Evolutionary conservation across 805 yeast species (phyloP).

Genomic region (Candida caryicola): DNA sequence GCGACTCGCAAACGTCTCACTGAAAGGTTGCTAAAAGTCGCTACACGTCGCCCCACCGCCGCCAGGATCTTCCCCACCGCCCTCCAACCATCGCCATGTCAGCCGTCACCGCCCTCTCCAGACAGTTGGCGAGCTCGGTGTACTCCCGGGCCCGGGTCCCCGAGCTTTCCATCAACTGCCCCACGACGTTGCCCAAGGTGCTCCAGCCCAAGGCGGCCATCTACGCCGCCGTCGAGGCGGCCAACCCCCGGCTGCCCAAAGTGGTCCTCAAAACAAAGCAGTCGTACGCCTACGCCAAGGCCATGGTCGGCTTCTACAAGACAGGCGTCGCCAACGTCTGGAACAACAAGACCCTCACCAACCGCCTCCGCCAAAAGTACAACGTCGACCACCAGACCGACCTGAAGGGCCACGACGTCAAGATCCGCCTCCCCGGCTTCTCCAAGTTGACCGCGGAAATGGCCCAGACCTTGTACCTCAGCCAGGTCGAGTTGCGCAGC

Average conservation of each 20-base stretch:
- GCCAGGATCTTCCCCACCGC: no score
- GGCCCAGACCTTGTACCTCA: constrained; percentile 34
- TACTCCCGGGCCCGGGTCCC: background rate
- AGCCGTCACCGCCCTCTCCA: background rate
- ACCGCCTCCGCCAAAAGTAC: constrained; percentile 16
- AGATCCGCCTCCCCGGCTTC: constrained; percentile 31
- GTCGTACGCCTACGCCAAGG: constrained; percentile 43
- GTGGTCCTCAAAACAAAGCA: constrained; percentile 32
- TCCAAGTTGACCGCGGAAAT: constrained; percentile 33
- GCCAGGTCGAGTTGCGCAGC: constrained; percentile 35
- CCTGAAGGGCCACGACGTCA: constrained; percentile 21
- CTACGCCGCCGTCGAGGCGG: constrained; percentile 20
- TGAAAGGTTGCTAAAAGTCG: no score
- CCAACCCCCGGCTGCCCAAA: constrained; percentile 15
- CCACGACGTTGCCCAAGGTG: constrained; percentile 28
- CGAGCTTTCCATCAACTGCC: constrained; percentile 21
- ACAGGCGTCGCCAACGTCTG: constrained; percentile 57
- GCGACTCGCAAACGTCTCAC: no score
- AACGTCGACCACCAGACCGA: constrained; percentile 20
- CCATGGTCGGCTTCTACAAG: constrained; percentile 51
- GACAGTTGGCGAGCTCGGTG: background rate
- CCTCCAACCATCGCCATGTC: no score
- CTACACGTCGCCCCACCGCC: no score
- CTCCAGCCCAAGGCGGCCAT: constrained; percentile 27
- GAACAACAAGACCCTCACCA: constrained; percentile 32